phyloP scores from a whole-genome alignment of 2,329 filamentous ascomycete genomes.

The Colletotrichum chlorophyti region DNA sequence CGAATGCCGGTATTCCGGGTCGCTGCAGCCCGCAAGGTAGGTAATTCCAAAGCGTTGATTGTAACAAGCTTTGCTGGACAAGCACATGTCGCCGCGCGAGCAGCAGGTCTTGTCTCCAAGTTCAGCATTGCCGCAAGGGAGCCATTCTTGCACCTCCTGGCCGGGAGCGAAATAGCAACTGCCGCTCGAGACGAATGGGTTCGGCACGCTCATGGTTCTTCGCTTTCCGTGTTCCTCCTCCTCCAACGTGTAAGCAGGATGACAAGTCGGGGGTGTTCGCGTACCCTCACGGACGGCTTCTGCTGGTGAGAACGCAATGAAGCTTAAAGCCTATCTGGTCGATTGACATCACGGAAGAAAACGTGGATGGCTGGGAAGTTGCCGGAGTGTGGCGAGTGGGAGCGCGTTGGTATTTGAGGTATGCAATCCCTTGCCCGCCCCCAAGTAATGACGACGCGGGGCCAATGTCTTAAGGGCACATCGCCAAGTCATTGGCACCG shows the following conservation, averaged over 20 bases:
- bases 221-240: background rate
- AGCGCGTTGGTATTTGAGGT: background rate
- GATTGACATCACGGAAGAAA: background rate
- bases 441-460: background rate
- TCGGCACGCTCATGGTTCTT: slow-evolving; percentile 24
- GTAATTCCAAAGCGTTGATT: slow-evolving; percentile 37
- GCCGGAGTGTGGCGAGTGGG: background rate
- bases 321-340: too few species aligned
- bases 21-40: slow-evolving; percentile 46
- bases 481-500: slow-evolving; percentile 5
- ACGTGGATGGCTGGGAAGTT: background rate
- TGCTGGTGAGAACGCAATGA: too few species aligned
- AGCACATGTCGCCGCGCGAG: slow-evolving; percentile 39
- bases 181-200: slow-evolving; percentile 40
- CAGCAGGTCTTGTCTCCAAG: slow-evolving; percentile 41
- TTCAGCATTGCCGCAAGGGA: slow-evolving; percentile 42
- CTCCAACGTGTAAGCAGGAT: background rate
- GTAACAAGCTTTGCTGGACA: slow-evolving; percentile 37
- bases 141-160: slow-evolving; percentile 30
- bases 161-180: slow-evolving; percentile 37
- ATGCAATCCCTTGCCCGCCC: slow-evolving; percentile 12
- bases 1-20: slow-evolving; percentile 36
- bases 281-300: too few species aligned
- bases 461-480: slow-evolving; percentile 9
- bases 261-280: too few species aligned